Base-by-base conservation (phyloP, 768 basidiomycete genomes). In the Nidularia pulvinata region DNA sequence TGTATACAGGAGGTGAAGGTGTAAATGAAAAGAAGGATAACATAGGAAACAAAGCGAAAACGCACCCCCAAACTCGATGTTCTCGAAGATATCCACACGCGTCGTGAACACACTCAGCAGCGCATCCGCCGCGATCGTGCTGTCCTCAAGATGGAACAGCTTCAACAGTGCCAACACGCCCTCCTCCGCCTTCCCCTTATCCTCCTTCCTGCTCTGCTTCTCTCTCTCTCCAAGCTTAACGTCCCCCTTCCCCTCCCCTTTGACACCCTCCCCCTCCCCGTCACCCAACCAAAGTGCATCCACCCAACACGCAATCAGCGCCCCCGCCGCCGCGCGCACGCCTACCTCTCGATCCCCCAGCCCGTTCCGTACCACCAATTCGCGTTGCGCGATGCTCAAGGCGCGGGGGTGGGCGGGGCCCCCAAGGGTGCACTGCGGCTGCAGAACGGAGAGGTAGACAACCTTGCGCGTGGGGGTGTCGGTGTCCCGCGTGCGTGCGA, bases 311-410 rank as follows among this genome's bases (percentile, higher is more conserved):
- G 78, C 83, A 13, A 98, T 69, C 46, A 97, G 79, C 1, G 79
- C 79, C 1, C 80, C 85, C 0, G 94, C 88, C 0, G 91, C 92
- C 14, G 78, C 71, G 32, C 86, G 78, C 2, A 98, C 93, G 1
- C 70, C 65, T 0, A 79, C 73, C 54, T 97, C 93, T 30, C 96
- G 82, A 69, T 98, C 96, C 0, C 91, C 87, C 2, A 98, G 75
- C 1, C 96, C 96, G 61, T 90, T 85, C 16, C 82, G 80, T 2
- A 96, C 83, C 46, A 96, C 81, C 22, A 82, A 72, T 61, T 93
- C 90, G 9, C 95, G 77, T 60, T 95, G 91, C 0, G 79, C 70
- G 30, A 91, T 84, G 1, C 79, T 81, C 36, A 98, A 73, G 3
- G 75, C 76, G 2, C 80, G 75, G 1, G 88, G 88, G 56, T 95